Evolutionary conservation across 2,329 filamentous ascomycete genomes (phyloP), one percentile per base, ranked within the genome.

Genomic region (Orbilia blumenaviensis): DNA sequence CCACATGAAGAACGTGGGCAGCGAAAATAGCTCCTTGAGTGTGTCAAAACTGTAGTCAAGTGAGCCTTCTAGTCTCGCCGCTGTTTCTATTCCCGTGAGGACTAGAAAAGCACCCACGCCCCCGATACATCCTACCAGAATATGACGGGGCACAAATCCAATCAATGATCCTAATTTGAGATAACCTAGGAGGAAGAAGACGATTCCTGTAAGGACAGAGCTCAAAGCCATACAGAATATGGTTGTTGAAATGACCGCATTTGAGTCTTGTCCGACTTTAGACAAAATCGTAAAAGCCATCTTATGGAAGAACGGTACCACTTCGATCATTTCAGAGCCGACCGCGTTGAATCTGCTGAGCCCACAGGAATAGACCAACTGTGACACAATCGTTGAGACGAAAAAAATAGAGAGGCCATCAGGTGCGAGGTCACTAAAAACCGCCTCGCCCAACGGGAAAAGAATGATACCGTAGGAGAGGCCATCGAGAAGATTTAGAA

Each of bases 361-460:
- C 2, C 89, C 90, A 18, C 87, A 87, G 0, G 94, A 97, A 82
- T 94, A 98, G 14, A 93, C 91, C 61, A 99, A 83, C 82, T 99
- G 95, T 0, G 95, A 92, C 42, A 98, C 88, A 78, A 99, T 97
- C 69, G 94, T 97, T 86, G 94, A 97, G 79, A 99, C 92, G 82
- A 98, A 99, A 84, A 98, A 99, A 83, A 99, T 97, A 0, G 95
- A 97, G 67, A 99, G 97, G 23, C 95, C 95, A 68, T 97, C 94
- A 0, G 94, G 90, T 1, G 94, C 95, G 5, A 98, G 88, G 77
- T 91, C 88, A 27, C 91, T 88, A 82, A 99, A 99, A 18, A 97
- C 87, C 6, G 92, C 89, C 78, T 92, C 91, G 5, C 94, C 94
- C 0, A 99, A 86, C 0, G 95, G 95, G 79, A 99, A 99, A 10